phyloP scores from a whole-genome alignment of 495 filamentous ascomycete species.

The Pseudoneurospora amorphoporcata region DNA sequence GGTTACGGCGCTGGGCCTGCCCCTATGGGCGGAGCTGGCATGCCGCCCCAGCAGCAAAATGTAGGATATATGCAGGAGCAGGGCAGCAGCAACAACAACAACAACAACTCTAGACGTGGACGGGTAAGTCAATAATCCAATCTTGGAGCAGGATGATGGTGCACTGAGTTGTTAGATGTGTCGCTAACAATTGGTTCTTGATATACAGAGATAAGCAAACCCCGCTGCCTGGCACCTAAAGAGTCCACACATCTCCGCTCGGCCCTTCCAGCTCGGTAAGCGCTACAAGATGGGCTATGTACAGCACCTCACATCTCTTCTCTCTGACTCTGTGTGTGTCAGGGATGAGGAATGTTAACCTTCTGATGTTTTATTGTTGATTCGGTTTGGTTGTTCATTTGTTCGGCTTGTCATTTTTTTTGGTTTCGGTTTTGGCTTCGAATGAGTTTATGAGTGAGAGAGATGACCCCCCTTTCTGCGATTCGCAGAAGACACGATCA shows the following conservation, averaged over 20 bases:
- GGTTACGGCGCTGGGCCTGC: slow-evolving; percentile 25
- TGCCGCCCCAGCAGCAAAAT: slow-evolving; percentile 14
- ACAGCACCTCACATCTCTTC: neutral
- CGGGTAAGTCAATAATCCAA: slow-evolving; percentile 32
- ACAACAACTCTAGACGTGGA: slow-evolving; percentile 40
- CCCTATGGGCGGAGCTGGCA: neutral
- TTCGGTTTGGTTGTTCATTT: neutral
- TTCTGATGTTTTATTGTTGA: neutral
- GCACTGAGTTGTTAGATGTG: neutral
- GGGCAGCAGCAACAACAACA: slow-evolving; percentile 1
- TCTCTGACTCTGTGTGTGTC: neutral
- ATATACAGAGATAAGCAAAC: neutral
- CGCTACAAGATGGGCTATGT: neutral
- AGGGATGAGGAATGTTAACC: neutral
- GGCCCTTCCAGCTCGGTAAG: neutral
- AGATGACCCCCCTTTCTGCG: neutral
- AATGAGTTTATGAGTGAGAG: neutral
- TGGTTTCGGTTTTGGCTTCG: neutral
- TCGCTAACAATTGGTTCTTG: neutral
- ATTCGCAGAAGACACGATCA: neutral
- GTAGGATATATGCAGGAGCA: slow-evolving; percentile 40
- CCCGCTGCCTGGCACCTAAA: neutral
- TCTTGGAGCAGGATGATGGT: neutral
- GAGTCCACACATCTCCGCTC: neutral
- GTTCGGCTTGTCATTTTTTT: neutral